Conservation (phyloP, 768 basidiomycete species). For the Boletus pseudo-olivaceus region DNA sequence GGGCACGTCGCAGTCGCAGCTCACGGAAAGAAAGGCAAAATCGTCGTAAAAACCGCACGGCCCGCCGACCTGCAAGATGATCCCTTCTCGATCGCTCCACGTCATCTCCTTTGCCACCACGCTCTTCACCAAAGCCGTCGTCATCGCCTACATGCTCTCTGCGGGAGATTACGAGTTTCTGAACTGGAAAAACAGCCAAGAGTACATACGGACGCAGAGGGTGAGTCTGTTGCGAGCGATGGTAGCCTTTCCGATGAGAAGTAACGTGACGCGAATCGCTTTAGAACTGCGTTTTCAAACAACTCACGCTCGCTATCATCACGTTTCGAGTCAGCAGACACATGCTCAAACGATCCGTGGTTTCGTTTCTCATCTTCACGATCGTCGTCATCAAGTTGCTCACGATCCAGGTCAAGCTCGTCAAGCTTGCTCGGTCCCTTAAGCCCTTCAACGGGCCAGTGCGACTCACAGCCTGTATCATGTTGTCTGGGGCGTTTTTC, state of each 20-base stretch:
- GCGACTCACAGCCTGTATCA: conserved; percentile 22
- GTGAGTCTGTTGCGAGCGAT: conserved; percentile 7
- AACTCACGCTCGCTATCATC: conserved; percentile 23
- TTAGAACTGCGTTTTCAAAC: conserved; percentile 23
- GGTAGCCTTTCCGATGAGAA: too few species aligned
- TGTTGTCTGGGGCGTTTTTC: conserved; percentile 25
- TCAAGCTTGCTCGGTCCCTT: conserved; percentile 27
- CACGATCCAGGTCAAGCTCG: conserved; percentile 28
- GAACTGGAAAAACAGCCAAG: conserved; percentile 15
- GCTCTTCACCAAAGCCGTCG: conserved; percentile 20
- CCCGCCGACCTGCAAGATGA: conserved; percentile 14
- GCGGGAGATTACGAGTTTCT: conserved; percentile 17
- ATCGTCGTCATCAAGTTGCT: conserved; percentile 30
- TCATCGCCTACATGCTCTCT: conserved; percentile 20
- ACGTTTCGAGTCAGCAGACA: conserved; percentile 28
- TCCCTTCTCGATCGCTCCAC: conserved; percentile 9
- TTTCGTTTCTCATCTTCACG: conserved; percentile 29
- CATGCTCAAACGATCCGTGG: conserved; percentile 29
- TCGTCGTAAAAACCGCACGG: not conserved
- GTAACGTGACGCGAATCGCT: not conserved
- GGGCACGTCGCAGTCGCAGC: not conserved
- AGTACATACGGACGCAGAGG: conserved; percentile 18
- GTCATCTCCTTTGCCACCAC: conserved; percentile 10
- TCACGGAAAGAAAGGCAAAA: not conserved
- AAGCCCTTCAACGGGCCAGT: conserved; percentile 25